These are phyloP conservation scores for Pleomassaria siparia DNA, from an alignment of 2,329 filamentous ascomycete species.

Conservation along the genomic window DNA sequence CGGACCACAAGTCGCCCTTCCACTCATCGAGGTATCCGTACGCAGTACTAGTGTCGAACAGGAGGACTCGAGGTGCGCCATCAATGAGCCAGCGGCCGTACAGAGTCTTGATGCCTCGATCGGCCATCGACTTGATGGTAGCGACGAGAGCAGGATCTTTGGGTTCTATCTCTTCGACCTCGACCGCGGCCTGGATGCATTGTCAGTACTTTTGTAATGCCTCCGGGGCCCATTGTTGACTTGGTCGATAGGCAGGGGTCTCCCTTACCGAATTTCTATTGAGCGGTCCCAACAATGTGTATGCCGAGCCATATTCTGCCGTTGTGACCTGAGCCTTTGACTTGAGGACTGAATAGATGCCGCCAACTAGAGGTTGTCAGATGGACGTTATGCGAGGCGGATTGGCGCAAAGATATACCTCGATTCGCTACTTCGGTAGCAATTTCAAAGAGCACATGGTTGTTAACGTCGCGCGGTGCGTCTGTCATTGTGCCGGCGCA, in stretches of 20 bases:
- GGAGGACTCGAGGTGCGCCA: conserved; percentile 86
- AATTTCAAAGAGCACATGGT: conserved; percentile 94
- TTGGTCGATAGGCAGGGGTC: conserved; percentile 3
- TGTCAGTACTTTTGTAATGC: conserved; percentile 22
- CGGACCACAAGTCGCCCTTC: conserved; percentile 95
- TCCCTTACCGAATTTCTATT: conserved; percentile 85
- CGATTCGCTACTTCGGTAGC: conserved; percentile 97
- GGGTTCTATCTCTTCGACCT: conserved; percentile 91
- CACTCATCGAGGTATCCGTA: conserved; percentile 93
- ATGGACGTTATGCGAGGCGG: conserved; percentile 5
- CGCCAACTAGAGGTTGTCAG: conserved; percentile 67
- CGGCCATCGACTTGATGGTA: conserved; percentile 90
- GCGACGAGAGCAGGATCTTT: conserved; percentile 74
- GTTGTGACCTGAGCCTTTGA: conserved; percentile 98
- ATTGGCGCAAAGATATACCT: conserved; percentile 57
- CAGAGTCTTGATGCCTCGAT: conserved; percentile 83
- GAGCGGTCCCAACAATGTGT: conserved; percentile 91
- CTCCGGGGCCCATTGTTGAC: conserved; percentile 2
- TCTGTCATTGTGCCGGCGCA: conserved; percentile 29
- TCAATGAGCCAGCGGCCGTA: conserved; percentile 98
- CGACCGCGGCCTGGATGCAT: conserved; percentile 76
- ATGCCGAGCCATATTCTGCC: conserved; percentile 96
- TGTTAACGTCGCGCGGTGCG: conserved; percentile 71
- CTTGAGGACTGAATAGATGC: conserved; percentile 99
- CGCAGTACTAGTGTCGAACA: conserved; percentile 93